Conservation (phyloP, 805 yeast species). For the Myxozyma vanderwaltii region DNA sequence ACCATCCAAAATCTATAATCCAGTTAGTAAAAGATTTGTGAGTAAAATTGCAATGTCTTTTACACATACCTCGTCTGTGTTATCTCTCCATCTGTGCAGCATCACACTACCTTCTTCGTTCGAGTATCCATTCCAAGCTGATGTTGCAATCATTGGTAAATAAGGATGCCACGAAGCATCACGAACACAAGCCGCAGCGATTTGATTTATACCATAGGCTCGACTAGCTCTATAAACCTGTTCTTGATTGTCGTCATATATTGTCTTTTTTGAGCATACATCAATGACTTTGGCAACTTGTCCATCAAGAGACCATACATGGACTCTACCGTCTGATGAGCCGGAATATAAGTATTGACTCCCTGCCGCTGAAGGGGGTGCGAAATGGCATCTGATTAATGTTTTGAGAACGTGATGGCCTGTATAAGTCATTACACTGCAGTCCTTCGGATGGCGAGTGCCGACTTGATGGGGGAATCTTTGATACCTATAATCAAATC, state of each 20-base stretch:
- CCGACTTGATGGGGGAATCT: slow-evolving; percentile 34
- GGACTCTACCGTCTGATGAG: slow-evolving; percentile 38
- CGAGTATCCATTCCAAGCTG: slow-evolving; percentile 30
- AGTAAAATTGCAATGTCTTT: not conserved
- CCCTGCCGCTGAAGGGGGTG: slow-evolving; percentile 38
- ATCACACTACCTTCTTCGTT: slow-evolving; percentile 29
- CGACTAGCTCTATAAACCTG: slow-evolving; percentile 4
- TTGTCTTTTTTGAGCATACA: slow-evolving; percentile 2
- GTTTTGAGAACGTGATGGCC: slow-evolving; percentile 40
- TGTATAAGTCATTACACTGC: slow-evolving; percentile 39
- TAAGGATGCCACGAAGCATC: slow-evolving; percentile 40
- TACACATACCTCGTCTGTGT: slow-evolving; percentile 13
- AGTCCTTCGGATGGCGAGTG: slow-evolving; percentile 37
- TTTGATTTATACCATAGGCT: not conserved
- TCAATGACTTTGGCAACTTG: slow-evolving; percentile 29
- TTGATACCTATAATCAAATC: slow-evolving; percentile 36
- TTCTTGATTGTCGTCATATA: not conserved
- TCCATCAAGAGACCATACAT: slow-evolving; percentile 41
- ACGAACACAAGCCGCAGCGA: slow-evolving; percentile 32
- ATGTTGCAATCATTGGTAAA: slow-evolving; percentile 33
- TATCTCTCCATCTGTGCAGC: slow-evolving; percentile 30
- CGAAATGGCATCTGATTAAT: slow-evolving; percentile 40
- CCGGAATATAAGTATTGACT: slow-evolving; percentile 41
- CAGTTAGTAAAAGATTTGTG: not conserved
- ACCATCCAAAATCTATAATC: not conserved